phyloP scores from a whole-genome alignment of 2,329 filamentous ascomycete genomes.

The Aquanectria penicillioides region DNA sequence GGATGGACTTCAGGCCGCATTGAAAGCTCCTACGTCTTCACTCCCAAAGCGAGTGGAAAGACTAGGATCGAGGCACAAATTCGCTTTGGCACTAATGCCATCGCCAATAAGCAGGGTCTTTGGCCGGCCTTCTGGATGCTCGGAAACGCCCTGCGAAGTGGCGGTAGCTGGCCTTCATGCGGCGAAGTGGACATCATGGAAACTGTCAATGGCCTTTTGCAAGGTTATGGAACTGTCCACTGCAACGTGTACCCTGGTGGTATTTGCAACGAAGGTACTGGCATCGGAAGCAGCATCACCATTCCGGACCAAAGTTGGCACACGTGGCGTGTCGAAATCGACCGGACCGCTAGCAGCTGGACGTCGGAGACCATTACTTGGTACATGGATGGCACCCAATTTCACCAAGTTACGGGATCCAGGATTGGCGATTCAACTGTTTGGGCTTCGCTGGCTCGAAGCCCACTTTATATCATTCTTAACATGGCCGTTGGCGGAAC shows the following conservation, averaged over 20 bases:
- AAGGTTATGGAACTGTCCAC: conserved; percentile 27
- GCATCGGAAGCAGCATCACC: conserved; percentile 46
- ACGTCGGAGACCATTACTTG: conserved; percentile 58
- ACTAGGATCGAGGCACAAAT: conserved; percentile 50
- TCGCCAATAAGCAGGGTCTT: conserved; percentile 55
- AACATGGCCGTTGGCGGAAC: conserved; percentile 64
- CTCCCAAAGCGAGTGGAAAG: conserved; percentile 48
- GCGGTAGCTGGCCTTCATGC: conserved; percentile 34
- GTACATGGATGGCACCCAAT: conserved; percentile 54
- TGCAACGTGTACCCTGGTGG: conserved; percentile 47
- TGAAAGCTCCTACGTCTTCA: conserved; percentile 58
- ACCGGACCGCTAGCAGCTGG: conserved; percentile 57
- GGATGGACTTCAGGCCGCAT: conserved; percentile 62
- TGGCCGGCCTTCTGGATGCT: conserved; percentile 42
- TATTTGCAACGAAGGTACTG: conserved; percentile 58
- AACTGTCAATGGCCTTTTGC: conserved; percentile 22
- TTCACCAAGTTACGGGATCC: conserved; percentile 53
- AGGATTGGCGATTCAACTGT: conserved; percentile 53
- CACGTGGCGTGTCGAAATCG: conserved; percentile 57
- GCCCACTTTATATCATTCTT: conserved; percentile 59
- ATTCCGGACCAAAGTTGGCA: conserved; percentile 55
- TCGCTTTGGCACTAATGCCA: conserved; percentile 48
- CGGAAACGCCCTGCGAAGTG: conserved; percentile 31
- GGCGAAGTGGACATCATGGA: conserved; percentile 37
- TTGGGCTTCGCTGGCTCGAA: conserved; percentile 59